Conservation (phyloP, 2,329 filamentous ascomycete genomes). For the Botrytis tulipae region DNA sequence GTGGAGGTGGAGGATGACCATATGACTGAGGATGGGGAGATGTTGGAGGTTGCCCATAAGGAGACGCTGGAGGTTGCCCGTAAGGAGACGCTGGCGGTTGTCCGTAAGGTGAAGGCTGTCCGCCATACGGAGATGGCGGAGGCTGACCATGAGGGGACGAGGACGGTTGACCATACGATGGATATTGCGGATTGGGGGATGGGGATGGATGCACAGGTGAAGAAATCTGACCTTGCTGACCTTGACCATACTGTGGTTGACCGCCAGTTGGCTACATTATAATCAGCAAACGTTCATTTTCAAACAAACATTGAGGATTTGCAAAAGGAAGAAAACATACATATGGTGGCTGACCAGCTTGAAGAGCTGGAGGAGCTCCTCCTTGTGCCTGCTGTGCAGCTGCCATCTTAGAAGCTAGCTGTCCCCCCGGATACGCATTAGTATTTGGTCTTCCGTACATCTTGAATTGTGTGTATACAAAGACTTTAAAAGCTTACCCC, state of each 20-base stretch:
- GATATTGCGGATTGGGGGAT: constrained; percentile 8
- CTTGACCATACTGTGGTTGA: constrained; percentile 14
- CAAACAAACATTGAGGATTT: background rate
- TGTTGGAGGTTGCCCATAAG: background rate
- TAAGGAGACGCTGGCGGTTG: background rate
- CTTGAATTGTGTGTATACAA: background rate
- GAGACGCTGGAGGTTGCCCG: background rate
- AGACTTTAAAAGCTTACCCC: constrained; percentile 22
- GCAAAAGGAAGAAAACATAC: background rate
- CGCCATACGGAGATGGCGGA: constrained; percentile 2
- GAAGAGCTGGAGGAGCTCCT: constrained; percentile 16
- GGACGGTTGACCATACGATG: background rate
- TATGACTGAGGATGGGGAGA: constrained; percentile 13
- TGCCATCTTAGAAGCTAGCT: constrained; percentile 22
- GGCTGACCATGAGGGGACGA: constrained; percentile 1
- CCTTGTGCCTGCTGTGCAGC: constrained; percentile 18
- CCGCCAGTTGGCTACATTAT: constrained; percentile 14
- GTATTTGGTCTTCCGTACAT: constrained; percentile 19
- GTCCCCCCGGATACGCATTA: constrained; percentile 15
- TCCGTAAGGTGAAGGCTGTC: background rate
- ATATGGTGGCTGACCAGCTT: constrained; percentile 18
- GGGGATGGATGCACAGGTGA: constrained; percentile 11
- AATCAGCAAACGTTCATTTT: constrained; percentile 10
- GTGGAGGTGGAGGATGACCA: background rate
- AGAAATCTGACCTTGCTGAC: constrained; percentile 12